Evolutionary conservation across 257 asterid genomes (phyloP).

Genomic region (Solanum medicagineum): DNA sequence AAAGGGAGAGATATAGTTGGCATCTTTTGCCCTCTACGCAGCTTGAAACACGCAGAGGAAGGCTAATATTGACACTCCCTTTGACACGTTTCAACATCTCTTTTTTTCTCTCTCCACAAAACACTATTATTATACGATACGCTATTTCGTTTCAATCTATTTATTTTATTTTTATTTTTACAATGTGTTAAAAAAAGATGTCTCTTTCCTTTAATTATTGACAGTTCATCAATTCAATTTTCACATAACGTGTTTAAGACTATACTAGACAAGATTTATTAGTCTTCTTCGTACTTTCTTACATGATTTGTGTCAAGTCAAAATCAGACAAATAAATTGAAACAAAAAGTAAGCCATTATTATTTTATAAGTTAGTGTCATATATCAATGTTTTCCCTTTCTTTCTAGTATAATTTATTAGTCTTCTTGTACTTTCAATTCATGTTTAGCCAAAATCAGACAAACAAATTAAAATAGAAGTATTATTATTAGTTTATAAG

Average conservation of each 20-base stretch:
- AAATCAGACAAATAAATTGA: neutral
- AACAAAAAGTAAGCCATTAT: no score
- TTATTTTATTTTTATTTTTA: neutral
- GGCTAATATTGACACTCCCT: slow-evolving; percentile 7
- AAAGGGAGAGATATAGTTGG: slow-evolving; percentile 27
- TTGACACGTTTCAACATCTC: slow-evolving; percentile 22
- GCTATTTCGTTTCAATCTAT: neutral
- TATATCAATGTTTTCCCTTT: no score
- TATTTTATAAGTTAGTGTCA: no score
- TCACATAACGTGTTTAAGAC: neutral
- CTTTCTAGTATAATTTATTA: no score
- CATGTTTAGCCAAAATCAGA: neutral
- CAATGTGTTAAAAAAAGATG: no score
- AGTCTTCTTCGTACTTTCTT: neutral
- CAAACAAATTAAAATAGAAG: neutral
- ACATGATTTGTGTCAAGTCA: neutral
- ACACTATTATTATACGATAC: neutral
- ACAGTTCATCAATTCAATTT: neutral
- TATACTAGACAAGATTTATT: no score
- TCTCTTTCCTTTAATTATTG: neutral
- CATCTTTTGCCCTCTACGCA: slow-evolving; percentile 44
- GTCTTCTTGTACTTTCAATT: neutral
- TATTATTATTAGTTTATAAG: neutral
- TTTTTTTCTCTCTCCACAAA: neutral
- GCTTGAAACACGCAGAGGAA: slow-evolving; percentile 39